Base-by-base conservation (phyloP, 352 stramenopile genomes). In the Pythium apleroticum region DNA sequence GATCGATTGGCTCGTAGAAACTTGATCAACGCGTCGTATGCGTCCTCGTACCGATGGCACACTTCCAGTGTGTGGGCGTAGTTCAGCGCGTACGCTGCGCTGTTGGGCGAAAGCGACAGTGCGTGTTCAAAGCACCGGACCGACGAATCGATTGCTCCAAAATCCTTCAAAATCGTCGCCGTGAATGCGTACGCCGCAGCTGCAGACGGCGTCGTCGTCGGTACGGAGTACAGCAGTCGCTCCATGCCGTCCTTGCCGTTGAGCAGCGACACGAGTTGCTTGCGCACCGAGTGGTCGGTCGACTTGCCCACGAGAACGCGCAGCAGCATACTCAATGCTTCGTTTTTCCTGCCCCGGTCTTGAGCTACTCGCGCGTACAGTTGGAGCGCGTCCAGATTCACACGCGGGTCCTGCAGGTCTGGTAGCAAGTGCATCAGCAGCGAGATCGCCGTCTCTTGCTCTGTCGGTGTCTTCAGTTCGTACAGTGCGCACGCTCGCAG, bases 91-190 rank as follows among this genome's bases (percentile, higher is more conserved):
- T 91, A 92, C 33, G 78, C 73, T 22, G 81, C 72, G 64, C 68
- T 87, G n/a, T 60, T 52, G 0, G 77, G 72, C 24, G 76, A 69
- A 11, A 75, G 66, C 4, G 52, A 17, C n/a, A 83, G 65, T 0
- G 82, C 77, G 24, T 79, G 72, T 28, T 83, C 70, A 58, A 90
- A 91, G 63, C 83, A 92, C 17, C 22, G 33, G 14, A 90, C 71
- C 30, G 73, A 78, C 5, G 78, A 70, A 11, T 88, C 73, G 19
- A 92, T 33, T 10, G 69, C 83, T 0, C 85, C 65, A 63, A 78
- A 83, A 45, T 94, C 85, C 57, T 92, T 94, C 9, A 91, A 43
- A 61, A 94, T 83, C 0, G 83, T 91, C 5, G 80, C 85, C 4
- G 89, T 78, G 60, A 89, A 94, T 14, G 83, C 85, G 45, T 91